Percentiles rank a stretch among this genome's conserved stretches.
Evolutionary conservation across 208 protist genomes (phyloP).

Genomic region (Crithidia sp.): DNA sequence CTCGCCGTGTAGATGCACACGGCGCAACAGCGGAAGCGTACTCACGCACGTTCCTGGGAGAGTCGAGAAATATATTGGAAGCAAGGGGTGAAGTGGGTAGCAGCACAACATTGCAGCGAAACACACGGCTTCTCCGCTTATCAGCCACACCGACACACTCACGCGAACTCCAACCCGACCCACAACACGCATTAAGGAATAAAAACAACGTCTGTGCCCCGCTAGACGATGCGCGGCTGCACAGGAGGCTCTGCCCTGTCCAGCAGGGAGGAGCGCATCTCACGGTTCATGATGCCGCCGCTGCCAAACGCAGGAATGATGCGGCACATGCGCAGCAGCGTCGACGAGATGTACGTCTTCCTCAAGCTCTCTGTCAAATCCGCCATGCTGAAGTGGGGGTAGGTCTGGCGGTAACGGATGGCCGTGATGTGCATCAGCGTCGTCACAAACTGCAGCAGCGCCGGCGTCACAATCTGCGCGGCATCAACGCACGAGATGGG

Average conservation of each 20-base stretch:
- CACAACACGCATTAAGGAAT: background rate
- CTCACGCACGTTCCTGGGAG: no score
- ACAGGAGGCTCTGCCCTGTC: slow-evolving; percentile 60
- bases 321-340: slow-evolving; percentile 78
- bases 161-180: background rate
- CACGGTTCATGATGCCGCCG: slow-evolving; percentile 86
- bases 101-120: no score
- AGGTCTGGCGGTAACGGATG: slow-evolving; percentile 88
- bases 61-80: no score
- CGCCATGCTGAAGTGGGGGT: slow-evolving; percentile 71
- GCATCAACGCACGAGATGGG: slow-evolving; percentile 67
- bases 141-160: background rate
- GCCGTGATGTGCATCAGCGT: slow-evolving; percentile 87
- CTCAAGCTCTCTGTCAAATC: slow-evolving; percentile 65
- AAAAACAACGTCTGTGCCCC: background rate
- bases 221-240: slow-evolving; percentile 14
- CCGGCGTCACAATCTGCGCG: slow-evolving; percentile 79
- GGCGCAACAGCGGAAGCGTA: no score
- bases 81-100: no score
- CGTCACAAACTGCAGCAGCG: slow-evolving; percentile 78
- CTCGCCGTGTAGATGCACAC: no score
- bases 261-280: slow-evolving; percentile 71
- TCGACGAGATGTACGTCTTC: slow-evolving; percentile 78
- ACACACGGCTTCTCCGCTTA: background rate
- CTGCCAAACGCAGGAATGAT: slow-evolving; percentile 85